These are phyloP conservation scores for Alnus glutinosa DNA, from an alignment of 306 rosid genomes.

Conservation along the genomic window DNA sequence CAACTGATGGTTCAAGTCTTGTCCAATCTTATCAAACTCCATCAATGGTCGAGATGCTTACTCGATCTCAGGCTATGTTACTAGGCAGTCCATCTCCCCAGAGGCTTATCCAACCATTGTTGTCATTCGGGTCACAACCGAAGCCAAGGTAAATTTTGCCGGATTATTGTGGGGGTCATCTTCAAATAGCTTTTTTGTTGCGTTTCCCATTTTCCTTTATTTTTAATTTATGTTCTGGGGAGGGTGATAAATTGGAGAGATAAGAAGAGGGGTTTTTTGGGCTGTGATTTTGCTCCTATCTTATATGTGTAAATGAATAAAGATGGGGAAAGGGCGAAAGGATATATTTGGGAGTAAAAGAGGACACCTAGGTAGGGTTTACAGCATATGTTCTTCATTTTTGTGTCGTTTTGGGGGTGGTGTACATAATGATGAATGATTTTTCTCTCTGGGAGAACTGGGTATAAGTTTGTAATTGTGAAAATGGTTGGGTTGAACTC, in stretches of 20 bases:
- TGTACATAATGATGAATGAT: constrained; percentile 73
- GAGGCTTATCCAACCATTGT: constrained; percentile 79
- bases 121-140: constrained; percentile 64
- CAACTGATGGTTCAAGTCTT: constrained; percentile 86
- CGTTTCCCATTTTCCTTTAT: constrained; percentile 37
- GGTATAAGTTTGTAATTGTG: constrained; percentile 60
- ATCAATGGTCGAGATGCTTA: constrained; percentile 93
- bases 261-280: constrained; percentile 41
- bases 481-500: constrained; percentile 52
- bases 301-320: constrained; percentile 78
- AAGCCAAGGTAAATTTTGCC: constrained; percentile 64
- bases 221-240: constrained; percentile 30
- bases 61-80: constrained; percentile 84
- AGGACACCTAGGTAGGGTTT: constrained; percentile 49
- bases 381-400: constrained; percentile 40
- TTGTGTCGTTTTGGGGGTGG: constrained; percentile 52
- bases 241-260: constrained; percentile 47
- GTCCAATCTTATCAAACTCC: constrained; percentile 93
- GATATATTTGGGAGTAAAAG: constrained; percentile 46
- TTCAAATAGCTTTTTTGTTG: constrained; percentile 37
- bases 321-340: constrained; percentile 50
- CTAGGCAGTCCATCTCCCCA: constrained; percentile 83
- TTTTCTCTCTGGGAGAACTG: constrained; percentile 49
- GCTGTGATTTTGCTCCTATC: constrained; percentile 63
- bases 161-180: constrained; percentile 32